Evolutionary conservation across 495 filamentous ascomycete species (phyloP).

Genomic region (Thozetella sp.): DNA sequence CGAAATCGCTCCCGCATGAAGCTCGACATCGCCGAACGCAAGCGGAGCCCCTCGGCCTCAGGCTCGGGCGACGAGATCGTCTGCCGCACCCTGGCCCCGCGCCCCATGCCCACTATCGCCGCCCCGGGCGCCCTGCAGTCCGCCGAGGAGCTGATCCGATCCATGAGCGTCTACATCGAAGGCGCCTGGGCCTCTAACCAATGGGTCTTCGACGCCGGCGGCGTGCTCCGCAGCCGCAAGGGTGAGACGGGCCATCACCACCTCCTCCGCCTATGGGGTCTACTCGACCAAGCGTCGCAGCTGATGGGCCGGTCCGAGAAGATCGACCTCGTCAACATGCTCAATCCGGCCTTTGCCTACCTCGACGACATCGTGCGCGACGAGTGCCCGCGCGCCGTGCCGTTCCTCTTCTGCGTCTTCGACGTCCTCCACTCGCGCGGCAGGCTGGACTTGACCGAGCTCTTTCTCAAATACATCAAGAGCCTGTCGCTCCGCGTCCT

Average conservation of each 20-base stretch:
- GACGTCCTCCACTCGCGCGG: slow-evolving; percentile 2
- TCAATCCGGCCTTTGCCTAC: slow-evolving; percentile 5
- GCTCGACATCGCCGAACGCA: background rate
- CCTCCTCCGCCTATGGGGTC: slow-evolving; percentile 2
- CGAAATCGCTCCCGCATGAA: slow-evolving; percentile 5
- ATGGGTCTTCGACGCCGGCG: background rate
- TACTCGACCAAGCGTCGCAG: slow-evolving; percentile 4
- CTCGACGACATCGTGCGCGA: slow-evolving; percentile 7
- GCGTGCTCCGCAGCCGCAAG: slow-evolving; percentile 1
- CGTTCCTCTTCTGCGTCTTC: slow-evolving; percentile 6
- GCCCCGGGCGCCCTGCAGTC: background rate
- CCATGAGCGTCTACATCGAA: slow-evolving; percentile 6
- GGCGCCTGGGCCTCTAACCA: background rate
- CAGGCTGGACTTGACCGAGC: background rate
- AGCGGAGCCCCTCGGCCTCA: background rate
- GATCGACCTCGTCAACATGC: slow-evolving; percentile 6
- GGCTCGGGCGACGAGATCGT: background rate
- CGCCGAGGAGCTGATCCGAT: slow-evolving; percentile 4
- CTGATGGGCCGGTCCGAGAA: slow-evolving; percentile 3
- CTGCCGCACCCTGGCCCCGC: background rate
- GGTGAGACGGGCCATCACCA: background rate
- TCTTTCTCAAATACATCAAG: slow-evolving; percentile 5
- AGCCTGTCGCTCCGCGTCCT: background rate
- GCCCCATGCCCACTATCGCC: background rate
- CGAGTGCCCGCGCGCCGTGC: slow-evolving; percentile 5